Percentiles rank a stretch among this genome's conserved stretches.
Conservation (phyloP, 306 rosid genomes). For the Fragaria vesca region DNA sequence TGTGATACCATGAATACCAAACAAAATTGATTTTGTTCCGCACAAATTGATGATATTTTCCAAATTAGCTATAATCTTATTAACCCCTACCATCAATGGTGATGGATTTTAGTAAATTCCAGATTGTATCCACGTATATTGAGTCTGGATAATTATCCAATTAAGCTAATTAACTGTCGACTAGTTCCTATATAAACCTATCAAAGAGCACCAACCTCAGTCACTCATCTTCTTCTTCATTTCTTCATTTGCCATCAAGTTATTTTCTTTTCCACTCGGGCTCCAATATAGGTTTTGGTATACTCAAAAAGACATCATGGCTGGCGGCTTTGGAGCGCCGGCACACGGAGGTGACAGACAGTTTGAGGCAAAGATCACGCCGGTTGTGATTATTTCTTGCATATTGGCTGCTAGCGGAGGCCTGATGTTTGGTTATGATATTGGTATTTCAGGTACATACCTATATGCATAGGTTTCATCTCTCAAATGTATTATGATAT, state of each 20-base stretch:
- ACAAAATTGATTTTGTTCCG: too few species aligned
- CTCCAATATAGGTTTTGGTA: not conserved
- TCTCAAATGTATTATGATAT: not conserved
- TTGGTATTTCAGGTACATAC: constrained; percentile 53
- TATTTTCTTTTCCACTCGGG: not conserved
- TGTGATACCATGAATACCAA: too few species aligned
- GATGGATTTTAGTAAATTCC: not conserved
- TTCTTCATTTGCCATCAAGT: not conserved
- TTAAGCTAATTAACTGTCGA: not conserved
- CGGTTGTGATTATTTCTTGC: constrained; percentile 41
- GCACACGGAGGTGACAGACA: constrained; percentile 3
- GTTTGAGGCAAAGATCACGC: constrained; percentile 47
- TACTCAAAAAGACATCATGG: constrained; percentile 6
- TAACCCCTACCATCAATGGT: not conserved
- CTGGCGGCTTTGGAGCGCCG: constrained; percentile 26
- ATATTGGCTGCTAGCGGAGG: constrained; percentile 58
- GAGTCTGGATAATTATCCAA: not conserved
- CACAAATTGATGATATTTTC: too few species aligned
- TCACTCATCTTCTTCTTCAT: not conserved
- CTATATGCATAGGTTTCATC: not conserved
- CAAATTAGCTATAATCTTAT: not conserved
- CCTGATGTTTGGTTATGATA: constrained; percentile 65
- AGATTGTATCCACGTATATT: not conserved
- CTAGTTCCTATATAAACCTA: not conserved
- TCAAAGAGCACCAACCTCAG: not conserved